Evolutionary conservation across 768 basidiomycete species (phyloP).

Genomic region (Phaeotremella skinneri): DNA sequence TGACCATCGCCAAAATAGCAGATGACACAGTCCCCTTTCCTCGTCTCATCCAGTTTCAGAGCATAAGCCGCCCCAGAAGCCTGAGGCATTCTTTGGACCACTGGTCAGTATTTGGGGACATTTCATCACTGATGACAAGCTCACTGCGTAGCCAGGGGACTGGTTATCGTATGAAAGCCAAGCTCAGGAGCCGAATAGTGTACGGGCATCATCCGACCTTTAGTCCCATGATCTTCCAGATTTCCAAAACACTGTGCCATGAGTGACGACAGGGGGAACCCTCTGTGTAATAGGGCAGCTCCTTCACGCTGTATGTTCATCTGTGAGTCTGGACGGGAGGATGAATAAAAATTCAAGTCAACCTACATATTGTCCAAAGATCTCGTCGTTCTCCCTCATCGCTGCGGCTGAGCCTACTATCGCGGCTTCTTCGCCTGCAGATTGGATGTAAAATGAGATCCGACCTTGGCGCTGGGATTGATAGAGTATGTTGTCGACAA

Average conservation of each 20-base stretch:
- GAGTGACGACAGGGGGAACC: slow-evolving; percentile 70
- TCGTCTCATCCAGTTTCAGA: slow-evolving; percentile 70
- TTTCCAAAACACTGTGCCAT: slow-evolving; percentile 94
- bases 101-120: not conserved
- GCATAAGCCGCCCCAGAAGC: slow-evolving; percentile 92
- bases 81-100: slow-evolving; percentile 55
- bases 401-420: slow-evolving; percentile 86
- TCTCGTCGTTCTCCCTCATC: slow-evolving; percentile 79
- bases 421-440: slow-evolving; percentile 89
- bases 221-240: slow-evolving; percentile 70
- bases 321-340: not conserved
- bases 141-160: slow-evolving; percentile 84
- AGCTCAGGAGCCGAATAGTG: slow-evolving; percentile 80
- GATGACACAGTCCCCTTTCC: slow-evolving; percentile 70
- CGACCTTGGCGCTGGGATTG: slow-evolving; percentile 90
- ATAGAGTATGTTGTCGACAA: slow-evolving; percentile 81
- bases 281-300: slow-evolving; percentile 84
- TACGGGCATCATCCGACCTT: slow-evolving; percentile 93
- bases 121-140: slow-evolving; percentile 55
- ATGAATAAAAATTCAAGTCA: not conserved
- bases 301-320: slow-evolving; percentile 28
- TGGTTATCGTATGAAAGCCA: slow-evolving; percentile 93
- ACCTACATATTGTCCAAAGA: slow-evolving; percentile 83
- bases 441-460: slow-evolving; percentile 48
- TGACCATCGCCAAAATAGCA: slow-evolving; percentile 87